Evolutionary conservation across 176 grass and related monocot species (phyloP), one percentile per base, ranked within the genome.

Genomic region (Eleusine indica): DNA sequence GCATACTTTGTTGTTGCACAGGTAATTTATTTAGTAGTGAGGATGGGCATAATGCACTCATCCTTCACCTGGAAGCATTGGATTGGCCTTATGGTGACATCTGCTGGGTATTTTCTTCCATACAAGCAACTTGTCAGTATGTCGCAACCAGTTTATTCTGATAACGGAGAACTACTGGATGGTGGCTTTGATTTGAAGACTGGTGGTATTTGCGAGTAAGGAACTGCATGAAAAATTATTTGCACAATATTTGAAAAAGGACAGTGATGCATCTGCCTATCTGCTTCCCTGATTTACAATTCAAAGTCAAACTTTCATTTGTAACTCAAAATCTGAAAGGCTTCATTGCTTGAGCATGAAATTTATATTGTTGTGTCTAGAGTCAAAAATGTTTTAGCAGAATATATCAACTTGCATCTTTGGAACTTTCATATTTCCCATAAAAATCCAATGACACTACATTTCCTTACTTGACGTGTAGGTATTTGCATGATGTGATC

Each of bases 61-160:
- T 96, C 87, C 52, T 99, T 99, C 84, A 89, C 93, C 70, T 99
- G 93, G 96, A 99, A 96, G 89, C 93, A 99, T 78, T 99, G 89
- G 96, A 79, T 96, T 90, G 96, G 96, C 63, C 87, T 99, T 71
- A 32, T 78, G 71, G 44, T 96, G 9, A 99, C 96, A 66, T 99
- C 91, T 30, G 78, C 78, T 46, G 91, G 83, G 25, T 99, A 99
- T 87, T 89, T 89, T 66, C 46, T 96, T 68, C 64, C 93, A 72
- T 96, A 99, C 86, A 90, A 90, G 79, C 96, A 99, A 94, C 96
- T 99, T 3, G 81, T 89, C 13, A 87, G 74, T 87, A 99, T 99
- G 96, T 86, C 96, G 66, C 91, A 87, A 30, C 87, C 93, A 54
- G 67, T 85, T 68, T 96, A 85, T 51, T 89, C 89, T 76, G 84